These are phyloP conservation scores for Spathaspora sp. DNA, from an alignment of 805 yeast species.

Conservation along the genomic window DNA sequence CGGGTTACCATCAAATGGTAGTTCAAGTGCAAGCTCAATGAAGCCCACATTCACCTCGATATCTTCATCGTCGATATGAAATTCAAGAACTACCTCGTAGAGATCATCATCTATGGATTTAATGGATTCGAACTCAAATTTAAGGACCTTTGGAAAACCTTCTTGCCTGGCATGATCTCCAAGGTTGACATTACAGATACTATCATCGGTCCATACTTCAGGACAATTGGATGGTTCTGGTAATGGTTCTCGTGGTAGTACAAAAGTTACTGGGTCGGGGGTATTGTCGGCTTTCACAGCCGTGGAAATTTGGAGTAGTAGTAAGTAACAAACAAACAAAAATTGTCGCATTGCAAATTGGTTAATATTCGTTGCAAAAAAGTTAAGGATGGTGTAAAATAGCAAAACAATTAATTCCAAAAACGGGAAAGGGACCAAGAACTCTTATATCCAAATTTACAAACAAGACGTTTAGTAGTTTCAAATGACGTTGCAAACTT, in stretches of 20 bases:
- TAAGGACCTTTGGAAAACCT: neutral
- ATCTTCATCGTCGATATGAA: too few species aligned
- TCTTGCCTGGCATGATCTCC: neutral
- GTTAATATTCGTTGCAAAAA: neutral
- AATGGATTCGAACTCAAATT: too few species aligned
- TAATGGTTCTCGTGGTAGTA: too few species aligned
- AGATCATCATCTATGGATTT: too few species aligned
- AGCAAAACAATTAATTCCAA: neutral
- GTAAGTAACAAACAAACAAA: neutral
- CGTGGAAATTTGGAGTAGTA: neutral
- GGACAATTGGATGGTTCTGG: too few species aligned
- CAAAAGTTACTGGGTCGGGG: too few species aligned
- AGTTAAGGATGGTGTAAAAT: neutral
- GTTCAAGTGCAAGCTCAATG: neutral
- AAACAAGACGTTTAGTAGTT: neutral
- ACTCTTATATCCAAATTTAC: neutral
- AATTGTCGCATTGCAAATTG: neutral
- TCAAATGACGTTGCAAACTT: neutral
- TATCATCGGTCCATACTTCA: too few species aligned
- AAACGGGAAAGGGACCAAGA: neutral
- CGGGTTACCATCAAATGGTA: too few species aligned
- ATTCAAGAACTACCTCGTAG: too few species aligned
- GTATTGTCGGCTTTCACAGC: neutral
- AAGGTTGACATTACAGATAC: too few species aligned
- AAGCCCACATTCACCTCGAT: too few species aligned